A percentile compares a stretch with the other conserved stretches of the same genome.
Conservation (phyloP, 768 basidiomycete genomes). For the Leccinum truebloodii region DNA sequence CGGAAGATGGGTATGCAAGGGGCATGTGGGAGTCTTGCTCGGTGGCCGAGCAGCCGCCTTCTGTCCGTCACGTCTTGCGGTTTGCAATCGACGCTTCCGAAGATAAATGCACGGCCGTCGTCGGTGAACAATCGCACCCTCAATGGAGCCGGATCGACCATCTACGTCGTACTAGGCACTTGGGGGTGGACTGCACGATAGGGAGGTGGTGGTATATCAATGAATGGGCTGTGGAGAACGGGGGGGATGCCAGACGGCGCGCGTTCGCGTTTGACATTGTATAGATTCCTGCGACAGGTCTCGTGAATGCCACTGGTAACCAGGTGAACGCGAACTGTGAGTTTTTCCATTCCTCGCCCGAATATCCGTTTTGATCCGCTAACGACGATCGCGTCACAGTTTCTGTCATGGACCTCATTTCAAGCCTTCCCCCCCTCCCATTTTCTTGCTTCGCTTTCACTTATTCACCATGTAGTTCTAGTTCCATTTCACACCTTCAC, state of each 20-base stretch:
- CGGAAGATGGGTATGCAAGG: slow-evolving; percentile 4
- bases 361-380: background rate
- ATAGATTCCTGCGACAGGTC: background rate
- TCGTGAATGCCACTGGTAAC: background rate
- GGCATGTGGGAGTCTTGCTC: background rate
- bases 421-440: too few species aligned
- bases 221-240: background rate
- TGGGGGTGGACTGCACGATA: background rate
- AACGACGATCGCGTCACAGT: background rate
- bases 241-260: background rate
- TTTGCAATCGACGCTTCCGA: slow-evolving; percentile 2
- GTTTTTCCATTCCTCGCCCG: background rate
- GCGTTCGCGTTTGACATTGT: background rate
- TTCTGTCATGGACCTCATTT: too few species aligned
- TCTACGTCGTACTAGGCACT: background rate
- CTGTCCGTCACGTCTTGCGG: background rate
- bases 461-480: too few species aligned
- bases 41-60: background rate
- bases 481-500: too few species aligned
- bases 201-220: background rate
- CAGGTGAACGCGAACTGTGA: background rate
- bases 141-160: background rate
- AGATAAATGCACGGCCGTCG: background rate
- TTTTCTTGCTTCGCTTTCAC: too few species aligned
- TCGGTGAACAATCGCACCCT: background rate